phyloP scores from a whole-genome alignment of 306 rosid species.

The Vicia villosa region DNA sequence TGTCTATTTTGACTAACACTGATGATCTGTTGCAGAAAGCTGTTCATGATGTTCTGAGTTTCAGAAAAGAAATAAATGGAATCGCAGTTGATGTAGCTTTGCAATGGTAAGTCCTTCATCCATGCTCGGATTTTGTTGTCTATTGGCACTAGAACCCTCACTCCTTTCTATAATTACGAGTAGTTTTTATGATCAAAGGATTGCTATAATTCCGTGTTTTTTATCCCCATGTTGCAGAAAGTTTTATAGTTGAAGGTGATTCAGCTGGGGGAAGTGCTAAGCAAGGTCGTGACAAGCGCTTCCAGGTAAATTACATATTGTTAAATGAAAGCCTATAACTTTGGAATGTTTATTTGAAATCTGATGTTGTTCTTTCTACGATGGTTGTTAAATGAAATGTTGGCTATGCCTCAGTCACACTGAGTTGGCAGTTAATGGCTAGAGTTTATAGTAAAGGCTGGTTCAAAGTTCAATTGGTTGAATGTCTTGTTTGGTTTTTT shows the following conservation, averaged over 20 bases:
- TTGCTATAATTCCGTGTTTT: constrained; percentile 14
- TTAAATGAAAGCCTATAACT: constrained; percentile 21
- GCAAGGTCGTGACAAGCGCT: constrained; percentile 96
- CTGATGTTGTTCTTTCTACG: too few species aligned
- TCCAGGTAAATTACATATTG: constrained; percentile 63
- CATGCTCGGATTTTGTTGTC: constrained; percentile 7
- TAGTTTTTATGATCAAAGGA: background rate
- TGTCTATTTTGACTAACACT: constrained; percentile 33
- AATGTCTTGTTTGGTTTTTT: too few species aligned
- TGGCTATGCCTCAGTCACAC: too few species aligned
- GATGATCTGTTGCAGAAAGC: constrained; percentile 65
- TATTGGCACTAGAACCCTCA: background rate
- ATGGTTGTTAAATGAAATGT: too few species aligned
- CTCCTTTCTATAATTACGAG: constrained; percentile 4
- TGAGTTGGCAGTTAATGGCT: too few species aligned
- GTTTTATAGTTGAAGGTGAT: constrained; percentile 99
- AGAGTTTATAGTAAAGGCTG: too few species aligned
- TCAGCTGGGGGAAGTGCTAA: constrained; percentile 99
- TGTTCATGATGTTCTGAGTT: constrained; percentile 89
- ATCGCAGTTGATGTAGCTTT: constrained; percentile 77
- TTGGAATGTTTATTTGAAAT: too few species aligned
- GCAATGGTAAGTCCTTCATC: constrained; percentile 69
- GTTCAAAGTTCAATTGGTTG: too few species aligned
- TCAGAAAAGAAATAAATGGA: constrained; percentile 80
- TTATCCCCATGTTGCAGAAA: constrained; percentile 57